A percentile compares a stretch with the other conserved stretches of the same genome.
Evolutionary conservation across 768 basidiomycete genomes (phyloP).

Genomic region (Mycena pura): DNA sequence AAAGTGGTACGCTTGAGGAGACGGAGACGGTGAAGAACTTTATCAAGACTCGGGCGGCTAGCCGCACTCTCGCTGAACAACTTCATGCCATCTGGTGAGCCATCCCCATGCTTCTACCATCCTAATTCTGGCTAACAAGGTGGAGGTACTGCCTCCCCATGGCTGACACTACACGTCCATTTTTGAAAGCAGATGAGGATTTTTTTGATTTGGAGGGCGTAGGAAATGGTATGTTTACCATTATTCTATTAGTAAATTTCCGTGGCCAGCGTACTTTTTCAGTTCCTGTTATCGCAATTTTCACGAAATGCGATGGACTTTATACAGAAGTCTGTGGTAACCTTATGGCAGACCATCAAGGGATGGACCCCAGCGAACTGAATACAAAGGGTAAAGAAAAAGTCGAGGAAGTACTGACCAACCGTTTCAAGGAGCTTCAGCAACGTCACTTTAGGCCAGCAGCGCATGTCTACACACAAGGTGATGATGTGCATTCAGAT

Average conservation of each 20-base stretch:
- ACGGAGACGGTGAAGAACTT: too few species aligned
- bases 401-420: not conserved
- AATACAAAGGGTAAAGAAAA: not conserved
- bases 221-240: not conserved
- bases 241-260: not conserved
- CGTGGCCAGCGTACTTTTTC: not conserved
- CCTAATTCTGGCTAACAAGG: not conserved
- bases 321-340: too few species aligned
- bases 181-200: not conserved
- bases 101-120: not conserved
- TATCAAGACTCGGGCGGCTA: too few species aligned
- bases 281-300: too few species aligned
- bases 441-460: not conserved
- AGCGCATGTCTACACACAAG: not conserved
- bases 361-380: not conserved
- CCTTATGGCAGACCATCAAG: not conserved
- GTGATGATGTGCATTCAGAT: not conserved
- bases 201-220: not conserved
- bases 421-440: not conserved
- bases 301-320: too few species aligned
- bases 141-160: not conserved
- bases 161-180: too few species aligned
- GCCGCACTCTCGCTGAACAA: too few species aligned
- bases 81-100: too few species aligned
- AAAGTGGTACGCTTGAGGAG: too few species aligned